These are phyloP conservation scores for Collybiopsis confluens DNA, from an alignment of 768 basidiomycete genomes.

Conservation along the genomic window DNA sequence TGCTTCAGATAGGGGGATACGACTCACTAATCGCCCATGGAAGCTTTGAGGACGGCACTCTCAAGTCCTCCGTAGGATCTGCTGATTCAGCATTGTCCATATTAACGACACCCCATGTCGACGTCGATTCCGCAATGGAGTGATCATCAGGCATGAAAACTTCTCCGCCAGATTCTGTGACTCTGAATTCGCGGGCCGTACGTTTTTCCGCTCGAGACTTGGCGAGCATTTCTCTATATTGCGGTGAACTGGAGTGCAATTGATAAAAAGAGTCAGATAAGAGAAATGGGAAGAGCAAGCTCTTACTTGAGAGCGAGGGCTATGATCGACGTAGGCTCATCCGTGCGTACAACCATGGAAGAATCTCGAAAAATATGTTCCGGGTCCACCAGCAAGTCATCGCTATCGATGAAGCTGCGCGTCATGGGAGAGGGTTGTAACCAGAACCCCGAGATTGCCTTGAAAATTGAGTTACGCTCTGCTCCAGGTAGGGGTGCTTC, in stretches of 20 bases:
- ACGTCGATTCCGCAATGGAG: slow-evolving; percentile 77
- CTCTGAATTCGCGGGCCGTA: slow-evolving; percentile 51
- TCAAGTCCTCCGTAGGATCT: slow-evolving; percentile 75
- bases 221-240: slow-evolving; percentile 75
- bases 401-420: slow-evolving; percentile 55
- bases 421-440: slow-evolving; percentile 47
- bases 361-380: slow-evolving; percentile 96
- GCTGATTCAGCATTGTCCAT: slow-evolving; percentile 61
- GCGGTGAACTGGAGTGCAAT: slow-evolving; percentile 54
- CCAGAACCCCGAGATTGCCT: slow-evolving; percentile 83
- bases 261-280: too few relatives aligned
- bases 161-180: slow-evolving; percentile 62
- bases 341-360: slow-evolving; percentile 90
- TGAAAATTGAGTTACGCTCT: slow-evolving; percentile 74
- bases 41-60: slow-evolving; percentile 70
- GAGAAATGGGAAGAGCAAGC: background rate
- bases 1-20: background rate
- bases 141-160: slow-evolving; percentile 91
- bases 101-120: slow-evolving; percentile 92
- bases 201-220: slow-evolving; percentile 78
- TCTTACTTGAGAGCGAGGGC: slow-evolving; percentile 86
- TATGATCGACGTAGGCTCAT: slow-evolving; percentile 97
- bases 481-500: slow-evolving; percentile 41
- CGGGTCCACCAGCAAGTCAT: slow-evolving; percentile 70
- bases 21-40: slow-evolving; percentile 79